Percentiles rank a stretch among this genome's conserved stretches.
Conservation (phyloP, 2,329 filamentous ascomycete genomes). For the Peltaster fructicola region DNA sequence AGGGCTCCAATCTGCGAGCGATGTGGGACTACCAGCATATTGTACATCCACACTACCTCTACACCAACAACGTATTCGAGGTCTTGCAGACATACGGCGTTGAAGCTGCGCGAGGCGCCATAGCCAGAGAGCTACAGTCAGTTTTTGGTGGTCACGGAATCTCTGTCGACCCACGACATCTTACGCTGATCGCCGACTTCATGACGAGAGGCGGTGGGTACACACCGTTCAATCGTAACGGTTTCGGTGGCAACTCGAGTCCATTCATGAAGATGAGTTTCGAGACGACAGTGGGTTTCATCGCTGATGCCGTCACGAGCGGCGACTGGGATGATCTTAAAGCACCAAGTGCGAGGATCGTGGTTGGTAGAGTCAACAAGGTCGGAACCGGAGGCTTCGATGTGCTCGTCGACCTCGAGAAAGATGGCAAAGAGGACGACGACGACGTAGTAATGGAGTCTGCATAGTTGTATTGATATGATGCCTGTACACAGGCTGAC, state of each 20-base stretch:
- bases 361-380: conserved; percentile 65
- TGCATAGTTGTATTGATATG: no score
- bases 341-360: conserved; percentile 73
- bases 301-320: conserved; percentile 81
- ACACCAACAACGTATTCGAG: conserved; percentile 82
- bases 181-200: conserved; percentile 89
- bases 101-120: conserved; percentile 74
- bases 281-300: conserved; percentile 86
- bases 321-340: conserved; percentile 78
- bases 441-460: conserved; percentile 3
- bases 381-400: conserved; percentile 88
- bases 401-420: conserved; percentile 53
- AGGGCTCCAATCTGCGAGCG: conserved; percentile 72
- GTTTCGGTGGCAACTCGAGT: conserved; percentile 65
- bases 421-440: conserved; percentile 4
- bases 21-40: conserved; percentile 79
- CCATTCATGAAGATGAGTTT: conserved; percentile 99
- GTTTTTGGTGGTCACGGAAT: conserved; percentile 90
- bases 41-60: conserved; percentile 70
- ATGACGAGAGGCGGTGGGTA: conserved; percentile 93
- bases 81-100: conserved; percentile 80
- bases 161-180: conserved; percentile 72
- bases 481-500: no score
- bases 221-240: conserved; percentile 81
- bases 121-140: conserved; percentile 66